phyloP scores from a whole-genome alignment of 768 basidiomycete genomes.

The Suillus subaureus region DNA sequence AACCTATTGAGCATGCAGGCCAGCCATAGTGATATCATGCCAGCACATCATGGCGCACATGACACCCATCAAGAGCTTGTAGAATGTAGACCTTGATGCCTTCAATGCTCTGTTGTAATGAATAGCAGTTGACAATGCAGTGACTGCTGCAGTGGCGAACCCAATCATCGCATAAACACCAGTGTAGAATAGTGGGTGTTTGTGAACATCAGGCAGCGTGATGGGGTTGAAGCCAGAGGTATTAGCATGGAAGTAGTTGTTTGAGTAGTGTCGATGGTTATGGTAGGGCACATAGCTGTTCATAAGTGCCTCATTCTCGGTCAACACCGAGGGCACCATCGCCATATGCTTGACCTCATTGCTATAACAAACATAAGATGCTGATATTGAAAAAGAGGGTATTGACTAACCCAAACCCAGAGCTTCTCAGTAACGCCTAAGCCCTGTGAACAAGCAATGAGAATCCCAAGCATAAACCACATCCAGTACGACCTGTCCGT shows the following conservation, averaged over 20 bases:
- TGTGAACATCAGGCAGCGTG: slow-evolving; percentile 48
- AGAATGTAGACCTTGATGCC: slow-evolving; percentile 40
- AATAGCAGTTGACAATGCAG: slow-evolving; percentile 46
- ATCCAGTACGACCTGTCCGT: slow-evolving; percentile 33
- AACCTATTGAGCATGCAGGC: too few relatives aligned
- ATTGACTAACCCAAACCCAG: slow-evolving; percentile 28
- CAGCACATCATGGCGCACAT: slow-evolving; percentile 50
- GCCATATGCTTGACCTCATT: slow-evolving; percentile 31
- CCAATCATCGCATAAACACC: slow-evolving; percentile 62
- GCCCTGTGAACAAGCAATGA: slow-evolving; percentile 28
- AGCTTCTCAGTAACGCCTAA: slow-evolving; percentile 33
- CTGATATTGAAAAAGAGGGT: neutral
- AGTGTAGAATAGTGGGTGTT: slow-evolving; percentile 75
- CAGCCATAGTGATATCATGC: too few relatives aligned
- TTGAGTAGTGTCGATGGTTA: slow-evolving; percentile 16
- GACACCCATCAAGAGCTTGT: slow-evolving; percentile 61
- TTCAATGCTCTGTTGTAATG: slow-evolving; percentile 58
- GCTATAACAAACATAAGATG: slow-evolving; percentile 16
- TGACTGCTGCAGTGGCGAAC: slow-evolving; percentile 45
- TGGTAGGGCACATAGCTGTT: slow-evolving; percentile 24
- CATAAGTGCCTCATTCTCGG: slow-evolving; percentile 32
- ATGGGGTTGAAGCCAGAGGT: slow-evolving; percentile 21
- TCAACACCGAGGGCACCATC: slow-evolving; percentile 16
- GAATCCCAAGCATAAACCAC: slow-evolving; percentile 22
- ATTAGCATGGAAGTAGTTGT: slow-evolving; percentile 20